phyloP scores from a whole-genome alignment of 768 basidiomycete species.

The Boletus rubropictus region DNA sequence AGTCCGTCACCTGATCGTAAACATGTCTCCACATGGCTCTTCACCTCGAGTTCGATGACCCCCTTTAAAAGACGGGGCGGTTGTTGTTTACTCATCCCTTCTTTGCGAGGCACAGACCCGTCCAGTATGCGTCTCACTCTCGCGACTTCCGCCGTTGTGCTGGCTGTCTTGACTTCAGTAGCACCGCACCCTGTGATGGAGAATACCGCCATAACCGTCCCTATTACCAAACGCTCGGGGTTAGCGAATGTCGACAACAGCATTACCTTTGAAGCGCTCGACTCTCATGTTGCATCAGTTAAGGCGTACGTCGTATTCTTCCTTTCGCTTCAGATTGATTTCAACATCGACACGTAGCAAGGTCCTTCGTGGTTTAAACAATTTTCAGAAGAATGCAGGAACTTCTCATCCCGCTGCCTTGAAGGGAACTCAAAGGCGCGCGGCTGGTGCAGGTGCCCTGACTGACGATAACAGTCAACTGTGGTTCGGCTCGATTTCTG shows the following conservation, averaged over 20 bases:
- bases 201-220: neutral
- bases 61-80: neutral
- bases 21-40: neutral
- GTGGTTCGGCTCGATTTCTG: conserved; percentile 12
- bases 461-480: neutral
- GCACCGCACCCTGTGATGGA: neutral
- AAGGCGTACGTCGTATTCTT: conserved; percentile 1
- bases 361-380: neutral
- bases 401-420: neutral
- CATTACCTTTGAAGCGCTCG: neutral
- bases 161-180: conserved; percentile 5
- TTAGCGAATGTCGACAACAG: neutral
- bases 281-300: conserved; percentile 2
- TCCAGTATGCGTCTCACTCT: conserved; percentile 7
- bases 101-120: too few relatives aligned
- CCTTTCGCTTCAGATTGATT: neutral
- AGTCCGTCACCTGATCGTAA: neutral
- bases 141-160: neutral
- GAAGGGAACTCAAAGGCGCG: neutral
- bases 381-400: conserved; percentile 5
- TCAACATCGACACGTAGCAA: neutral
- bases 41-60: neutral
- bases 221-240: conserved; percentile 7
- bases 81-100: neutral
- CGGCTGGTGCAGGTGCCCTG: neutral